phyloP scores from a whole-genome alignment of 345 rosid species.

The Aethionema arabicum region DNA sequence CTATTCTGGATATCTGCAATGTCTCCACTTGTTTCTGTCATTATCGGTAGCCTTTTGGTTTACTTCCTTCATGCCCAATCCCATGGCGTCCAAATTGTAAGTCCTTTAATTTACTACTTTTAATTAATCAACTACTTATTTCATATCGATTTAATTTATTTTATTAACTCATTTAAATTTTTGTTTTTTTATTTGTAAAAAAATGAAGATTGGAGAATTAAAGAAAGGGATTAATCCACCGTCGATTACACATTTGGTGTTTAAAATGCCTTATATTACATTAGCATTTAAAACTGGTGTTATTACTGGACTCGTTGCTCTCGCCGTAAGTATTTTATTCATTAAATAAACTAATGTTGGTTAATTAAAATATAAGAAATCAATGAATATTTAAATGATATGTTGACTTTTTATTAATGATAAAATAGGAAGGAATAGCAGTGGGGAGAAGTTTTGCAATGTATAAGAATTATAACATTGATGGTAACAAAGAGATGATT shows the following conservation, averaged over 20 bases:
- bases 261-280: slow-evolving; percentile 51
- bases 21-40: slow-evolving; percentile 80
- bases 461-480: slow-evolving; percentile 86
- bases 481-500: slow-evolving; percentile 95
- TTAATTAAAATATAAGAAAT: background rate
- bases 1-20: slow-evolving; percentile 90
- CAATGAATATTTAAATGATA: background rate
- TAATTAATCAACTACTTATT: background rate
- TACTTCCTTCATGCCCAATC: slow-evolving; percentile 71
- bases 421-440: slow-evolving; percentile 83
- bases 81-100: slow-evolving; percentile 80
- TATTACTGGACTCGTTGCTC: slow-evolving; percentile 76
- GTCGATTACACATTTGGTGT: slow-evolving; percentile 57
- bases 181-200: too few species aligned
- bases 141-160: too few species aligned
- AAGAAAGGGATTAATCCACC: slow-evolving; percentile 86
- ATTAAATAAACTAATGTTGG: background rate
- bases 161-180: too few species aligned
- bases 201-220: slow-evolving; percentile 78
- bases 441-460: slow-evolving; percentile 91
- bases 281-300: slow-evolving; percentile 70
- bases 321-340: slow-evolving; percentile 55
- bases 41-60: slow-evolving; percentile 75
- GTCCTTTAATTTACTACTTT: background rate
- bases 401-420: background rate